A percentile compares a stretch with the other conserved stretches of the same genome.
phyloP scores from a whole-genome alignment of 345 rosid species.

The Eucalyptus coolabah region DNA sequence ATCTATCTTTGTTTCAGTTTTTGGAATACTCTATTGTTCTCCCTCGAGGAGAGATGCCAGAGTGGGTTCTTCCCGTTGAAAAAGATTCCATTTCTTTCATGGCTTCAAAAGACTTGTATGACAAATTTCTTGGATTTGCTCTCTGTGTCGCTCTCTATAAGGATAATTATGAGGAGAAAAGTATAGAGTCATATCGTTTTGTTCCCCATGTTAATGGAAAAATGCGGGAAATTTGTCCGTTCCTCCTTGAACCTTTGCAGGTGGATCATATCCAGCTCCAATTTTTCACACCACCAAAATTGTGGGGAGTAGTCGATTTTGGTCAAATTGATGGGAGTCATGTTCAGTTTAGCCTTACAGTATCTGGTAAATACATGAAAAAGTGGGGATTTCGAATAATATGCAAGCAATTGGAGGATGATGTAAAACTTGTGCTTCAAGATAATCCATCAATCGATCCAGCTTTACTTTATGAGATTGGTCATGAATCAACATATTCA shows the following conservation, averaged over 20 bases:
- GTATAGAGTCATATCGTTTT: not conserved
- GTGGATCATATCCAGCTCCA: not conserved
- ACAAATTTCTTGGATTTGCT: not conserved
- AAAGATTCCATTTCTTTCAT: not conserved
- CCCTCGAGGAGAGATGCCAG: not conserved
- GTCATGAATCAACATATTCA: not conserved
- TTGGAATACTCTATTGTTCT: not conserved
- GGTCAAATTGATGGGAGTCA: not conserved
- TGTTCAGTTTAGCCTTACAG: not conserved
- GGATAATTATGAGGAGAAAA: not conserved
- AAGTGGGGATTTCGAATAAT: not conserved
- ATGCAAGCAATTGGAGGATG: not conserved
- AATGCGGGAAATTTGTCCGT: no score
- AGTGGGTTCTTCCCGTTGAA: not conserved
- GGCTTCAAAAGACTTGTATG: not conserved
- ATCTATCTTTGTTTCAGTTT: not conserved
- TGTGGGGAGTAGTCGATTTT: not conserved
- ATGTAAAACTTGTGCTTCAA: not conserved
- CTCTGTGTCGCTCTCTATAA: not conserved
- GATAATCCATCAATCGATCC: not conserved
- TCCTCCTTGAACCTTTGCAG: no score
- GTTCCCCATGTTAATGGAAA: not conserved
- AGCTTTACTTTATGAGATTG: fast-evolving
- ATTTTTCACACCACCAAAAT: not conserved
- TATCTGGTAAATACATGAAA: fast-evolving